Conservation (phyloP, 192 early-diverging fungal genomes). For the Coemansia umbellata region DNA sequence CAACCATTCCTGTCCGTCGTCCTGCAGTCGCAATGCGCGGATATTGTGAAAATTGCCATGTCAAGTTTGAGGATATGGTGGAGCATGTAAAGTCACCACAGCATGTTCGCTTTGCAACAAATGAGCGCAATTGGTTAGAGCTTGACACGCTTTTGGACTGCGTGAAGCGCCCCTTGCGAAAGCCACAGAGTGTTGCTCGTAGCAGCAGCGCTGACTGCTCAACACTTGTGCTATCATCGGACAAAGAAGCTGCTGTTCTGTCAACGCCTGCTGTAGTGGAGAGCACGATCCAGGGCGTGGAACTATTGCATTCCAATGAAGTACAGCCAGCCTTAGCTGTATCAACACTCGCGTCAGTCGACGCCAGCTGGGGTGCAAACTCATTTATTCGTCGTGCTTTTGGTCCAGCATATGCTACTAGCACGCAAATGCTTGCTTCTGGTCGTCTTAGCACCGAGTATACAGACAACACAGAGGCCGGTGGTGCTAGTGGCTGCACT, state of each 20-base stretch:
- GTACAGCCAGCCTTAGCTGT: constrained; percentile 2
- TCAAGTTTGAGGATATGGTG: constrained; percentile 48
- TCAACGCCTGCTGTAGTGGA: not conserved
- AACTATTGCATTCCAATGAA: not conserved
- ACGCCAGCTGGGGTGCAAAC: constrained; percentile 13
- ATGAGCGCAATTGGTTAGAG: constrained; percentile 44
- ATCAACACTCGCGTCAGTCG: constrained; percentile 1
- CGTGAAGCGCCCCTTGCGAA: constrained; percentile 30
- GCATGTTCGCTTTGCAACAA: constrained; percentile 46
- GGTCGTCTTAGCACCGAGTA: constrained; percentile 39
- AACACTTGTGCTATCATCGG: constrained; percentile 23
- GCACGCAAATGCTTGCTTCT: constrained; percentile 31
- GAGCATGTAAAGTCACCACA: constrained; percentile 41
- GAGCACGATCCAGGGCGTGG: not conserved
- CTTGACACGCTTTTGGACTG: constrained; percentile 35
- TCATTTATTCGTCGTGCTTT: not conserved
- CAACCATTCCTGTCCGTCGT: constrained; percentile 30
- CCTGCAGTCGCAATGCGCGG: constrained; percentile 37
- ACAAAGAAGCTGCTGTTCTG: constrained; percentile 19
- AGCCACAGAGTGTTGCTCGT: not conserved
- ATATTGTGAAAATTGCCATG: constrained; percentile 53
- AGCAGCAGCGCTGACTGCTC: not conserved
- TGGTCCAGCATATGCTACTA: constrained; percentile 5
- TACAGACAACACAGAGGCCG: not conserved
- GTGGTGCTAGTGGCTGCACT: not conserved